Conservation (phyloP, 306 rosid species). For the Malus orientalis region DNA sequence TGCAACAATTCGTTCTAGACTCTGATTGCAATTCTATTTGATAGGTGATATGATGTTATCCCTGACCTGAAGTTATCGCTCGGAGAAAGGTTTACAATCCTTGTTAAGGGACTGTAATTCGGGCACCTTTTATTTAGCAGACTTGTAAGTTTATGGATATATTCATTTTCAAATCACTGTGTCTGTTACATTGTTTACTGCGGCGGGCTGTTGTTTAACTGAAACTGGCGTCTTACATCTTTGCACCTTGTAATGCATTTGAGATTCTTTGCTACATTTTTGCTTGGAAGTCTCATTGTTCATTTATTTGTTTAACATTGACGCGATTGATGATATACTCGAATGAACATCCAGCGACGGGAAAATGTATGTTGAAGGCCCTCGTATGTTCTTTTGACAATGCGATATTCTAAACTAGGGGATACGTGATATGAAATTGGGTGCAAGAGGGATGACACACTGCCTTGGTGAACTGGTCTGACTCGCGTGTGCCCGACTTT, state of each 20-base stretch:
- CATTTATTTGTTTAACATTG: too few relatives aligned
- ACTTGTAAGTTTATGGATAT: conserved; percentile 8
- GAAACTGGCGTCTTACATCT: not conserved
- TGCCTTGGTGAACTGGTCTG: not conserved
- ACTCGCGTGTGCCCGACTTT: not conserved
- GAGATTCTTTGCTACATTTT: not conserved
- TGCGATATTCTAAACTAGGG: not conserved
- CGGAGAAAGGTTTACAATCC: conserved; percentile 11
- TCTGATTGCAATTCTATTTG: conserved; percentile 5
- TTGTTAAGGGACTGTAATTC: conserved; percentile 3
- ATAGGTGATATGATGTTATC: conserved; percentile 43
- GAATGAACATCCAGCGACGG: too few relatives aligned
- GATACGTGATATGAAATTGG: not conserved
- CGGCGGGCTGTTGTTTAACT: not conserved
- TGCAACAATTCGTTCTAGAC: not conserved
- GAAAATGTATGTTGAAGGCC: too few relatives aligned
- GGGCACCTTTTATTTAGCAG: not conserved
- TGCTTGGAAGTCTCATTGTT: not conserved
- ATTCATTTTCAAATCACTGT: not conserved
- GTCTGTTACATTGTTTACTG: not conserved
- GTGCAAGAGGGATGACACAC: not conserved
- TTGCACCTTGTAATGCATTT: conserved; percentile 1
- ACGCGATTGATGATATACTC: too few relatives aligned
- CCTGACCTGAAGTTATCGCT: conserved; percentile 16
- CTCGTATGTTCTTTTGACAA: too few relatives aligned